phyloP scores from a whole-genome alignment of 257 asterid species.

The Oldenlandia corymbosa region DNA sequence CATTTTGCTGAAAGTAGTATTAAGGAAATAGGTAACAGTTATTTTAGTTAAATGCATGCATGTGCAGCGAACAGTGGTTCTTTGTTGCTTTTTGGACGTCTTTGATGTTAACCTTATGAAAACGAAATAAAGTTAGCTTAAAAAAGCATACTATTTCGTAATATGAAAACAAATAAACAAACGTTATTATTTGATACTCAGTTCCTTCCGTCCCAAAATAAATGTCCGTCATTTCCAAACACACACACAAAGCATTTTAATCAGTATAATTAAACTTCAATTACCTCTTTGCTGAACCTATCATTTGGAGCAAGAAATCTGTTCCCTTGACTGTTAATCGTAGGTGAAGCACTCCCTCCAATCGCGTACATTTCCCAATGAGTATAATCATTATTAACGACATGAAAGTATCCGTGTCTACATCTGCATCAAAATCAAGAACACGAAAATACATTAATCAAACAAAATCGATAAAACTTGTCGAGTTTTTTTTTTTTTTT shows the following conservation, averaged over 20 bases:
- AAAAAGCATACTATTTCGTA: too few species aligned
- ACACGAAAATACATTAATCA: background rate
- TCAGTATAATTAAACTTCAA: too few species aligned
- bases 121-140: conserved; percentile 9
- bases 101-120: conserved; percentile 10
- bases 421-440: conserved; percentile 46
- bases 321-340: conserved; percentile 79
- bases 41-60: conserved; percentile 17
- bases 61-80: conserved; percentile 14
- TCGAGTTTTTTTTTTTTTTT: too few species aligned
- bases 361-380: conserved; percentile 95
- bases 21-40: background rate
- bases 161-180: too few species aligned
- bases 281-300: conserved; percentile 60
- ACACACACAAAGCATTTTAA: too few species aligned
- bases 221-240: too few species aligned
- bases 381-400: conserved; percentile 84
- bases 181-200: too few species aligned
- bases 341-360: conserved; percentile 84
- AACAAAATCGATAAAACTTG: too few species aligned
- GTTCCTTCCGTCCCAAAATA: too few species aligned
- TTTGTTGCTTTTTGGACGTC: background rate
- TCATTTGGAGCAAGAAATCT: conserved; percentile 64
- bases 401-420: conserved; percentile 82
- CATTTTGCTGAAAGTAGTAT: background rate